phyloP scores from a whole-genome alignment of 2,329 filamentous ascomycete genomes.

The Neurospora crassa region DNA sequence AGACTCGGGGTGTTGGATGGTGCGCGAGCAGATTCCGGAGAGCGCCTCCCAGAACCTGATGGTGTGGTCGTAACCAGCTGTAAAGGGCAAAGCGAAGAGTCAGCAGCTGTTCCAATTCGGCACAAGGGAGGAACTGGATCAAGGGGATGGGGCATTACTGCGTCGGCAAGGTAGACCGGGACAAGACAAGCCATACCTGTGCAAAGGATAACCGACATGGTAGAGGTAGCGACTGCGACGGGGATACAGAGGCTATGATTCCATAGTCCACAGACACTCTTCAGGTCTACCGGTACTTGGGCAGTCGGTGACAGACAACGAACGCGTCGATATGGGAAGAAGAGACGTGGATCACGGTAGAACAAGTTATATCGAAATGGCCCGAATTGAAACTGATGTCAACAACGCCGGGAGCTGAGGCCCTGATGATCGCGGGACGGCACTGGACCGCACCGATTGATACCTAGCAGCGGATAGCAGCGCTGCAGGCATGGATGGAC shows the following conservation, averaged over 20 bases:
- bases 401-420: not conserved
- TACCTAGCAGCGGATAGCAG: not conserved
- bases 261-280: slow-evolving; percentile 8
- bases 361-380: not conserved
- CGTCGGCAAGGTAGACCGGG: not conserved
- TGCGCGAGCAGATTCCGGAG: slow-evolving; percentile 94
- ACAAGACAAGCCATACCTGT: slow-evolving; percentile 35
- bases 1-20: slow-evolving; percentile 95
- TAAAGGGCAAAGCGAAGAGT: slow-evolving; percentile 5
- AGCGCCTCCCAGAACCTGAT: slow-evolving; percentile 92
- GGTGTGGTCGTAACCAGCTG: slow-evolving; percentile 54
- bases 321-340: not conserved
- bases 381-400: not conserved
- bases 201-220: slow-evolving; percentile 54
- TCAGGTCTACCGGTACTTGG: not conserved
- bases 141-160: slow-evolving; percentile 7
- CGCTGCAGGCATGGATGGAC: not conserved
- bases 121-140: not conserved
- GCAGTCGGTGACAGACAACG: not conserved
- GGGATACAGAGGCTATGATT: slow-evolving; percentile 5
- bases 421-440: not conserved
- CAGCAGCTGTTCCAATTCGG: slow-evolving; percentile 9
- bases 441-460: not conserved
- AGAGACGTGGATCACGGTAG: not conserved
- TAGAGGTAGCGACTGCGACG: slow-evolving; percentile 7